These are phyloP conservation scores for Primulina eburnea DNA, from an alignment of 257 asterid species.

Conservation along the genomic window DNA sequence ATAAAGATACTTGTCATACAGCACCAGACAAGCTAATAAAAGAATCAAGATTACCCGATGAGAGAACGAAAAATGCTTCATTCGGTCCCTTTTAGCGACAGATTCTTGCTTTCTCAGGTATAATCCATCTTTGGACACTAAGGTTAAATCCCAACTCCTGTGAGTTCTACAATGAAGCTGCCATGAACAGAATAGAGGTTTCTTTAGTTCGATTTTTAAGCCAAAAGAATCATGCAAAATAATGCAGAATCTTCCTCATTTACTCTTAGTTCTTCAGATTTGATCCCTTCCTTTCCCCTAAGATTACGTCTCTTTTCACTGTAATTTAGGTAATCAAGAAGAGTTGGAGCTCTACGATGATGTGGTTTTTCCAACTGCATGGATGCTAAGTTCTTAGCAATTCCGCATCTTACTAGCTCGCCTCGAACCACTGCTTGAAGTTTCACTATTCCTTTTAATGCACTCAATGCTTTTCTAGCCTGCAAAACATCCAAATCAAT, in stretches of 20 bases:
- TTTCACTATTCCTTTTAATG: slow-evolving; percentile 70
- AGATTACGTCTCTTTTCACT: slow-evolving; percentile 42
- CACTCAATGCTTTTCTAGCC: slow-evolving; percentile 82
- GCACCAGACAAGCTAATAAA: not conserved
- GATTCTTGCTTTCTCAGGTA: slow-evolving; percentile 60
- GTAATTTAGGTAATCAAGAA: slow-evolving; percentile 38
- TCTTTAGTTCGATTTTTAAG: not conserved
- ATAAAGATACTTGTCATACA: not conserved
- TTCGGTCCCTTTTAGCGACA: slow-evolving; percentile 58
- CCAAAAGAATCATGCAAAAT: not conserved
- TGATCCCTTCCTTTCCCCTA: slow-evolving; percentile 33
- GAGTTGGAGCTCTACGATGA: slow-evolving; percentile 38
- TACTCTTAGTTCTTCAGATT: slow-evolving; percentile 51
- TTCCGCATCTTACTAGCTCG: slow-evolving; percentile 54
- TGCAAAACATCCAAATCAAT: slow-evolving; percentile 25
- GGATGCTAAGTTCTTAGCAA: slow-evolving; percentile 27
- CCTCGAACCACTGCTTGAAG: slow-evolving; percentile 87
- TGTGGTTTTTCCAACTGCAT: slow-evolving; percentile 26
- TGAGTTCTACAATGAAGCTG: slow-evolving; percentile 48
- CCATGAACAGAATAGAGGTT: slow-evolving; percentile 1
- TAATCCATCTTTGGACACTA: slow-evolving; percentile 45
- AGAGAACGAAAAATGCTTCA: slow-evolving; percentile 74
- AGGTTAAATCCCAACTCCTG: slow-evolving; percentile 59
- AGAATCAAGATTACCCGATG: slow-evolving; percentile 50
- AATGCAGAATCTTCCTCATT: slow-evolving; percentile 12